Percentiles rank a stretch among this genome's conserved stretches.
Evolutionary conservation across 352 stramenopile genomes (phyloP).

Genomic region (Bremia lactucae): DNA sequence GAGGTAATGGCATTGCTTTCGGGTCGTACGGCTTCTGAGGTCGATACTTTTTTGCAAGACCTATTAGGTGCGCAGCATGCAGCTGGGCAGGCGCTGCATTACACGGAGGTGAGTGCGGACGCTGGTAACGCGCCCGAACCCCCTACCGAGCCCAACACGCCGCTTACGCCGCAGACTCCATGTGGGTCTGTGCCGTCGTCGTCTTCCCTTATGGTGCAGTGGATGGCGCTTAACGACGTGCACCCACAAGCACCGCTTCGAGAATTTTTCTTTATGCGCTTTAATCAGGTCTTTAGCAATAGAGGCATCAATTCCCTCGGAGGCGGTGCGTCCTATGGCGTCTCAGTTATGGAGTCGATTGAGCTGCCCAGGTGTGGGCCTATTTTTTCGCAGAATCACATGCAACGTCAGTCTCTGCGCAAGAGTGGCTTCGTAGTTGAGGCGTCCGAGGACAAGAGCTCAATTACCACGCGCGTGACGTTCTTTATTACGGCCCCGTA

Average conservation of each 20-base stretch:
- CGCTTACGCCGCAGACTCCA: constrained; percentile 15
- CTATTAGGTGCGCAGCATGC: constrained; percentile 46
- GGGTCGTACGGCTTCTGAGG: constrained; percentile 28
- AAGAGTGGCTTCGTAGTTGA: constrained; percentile 75
- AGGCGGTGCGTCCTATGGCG: constrained; percentile 41
- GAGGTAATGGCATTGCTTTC: constrained; percentile 59
- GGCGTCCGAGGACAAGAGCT: constrained; percentile 41
- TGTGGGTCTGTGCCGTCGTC: constrained; percentile 12
- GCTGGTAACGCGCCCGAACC: constrained; percentile 18
- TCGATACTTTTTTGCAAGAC: constrained; percentile 43
- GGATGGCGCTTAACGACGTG: constrained; percentile 58
- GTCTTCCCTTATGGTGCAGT: constrained; percentile 46
- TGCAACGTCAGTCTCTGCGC: constrained; percentile 32
- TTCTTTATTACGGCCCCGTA: constrained; percentile 59
- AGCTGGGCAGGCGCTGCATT: constrained; percentile 46
- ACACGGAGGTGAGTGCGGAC: constrained; percentile 27
- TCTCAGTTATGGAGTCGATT: constrained; percentile 56
- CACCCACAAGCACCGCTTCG: constrained; percentile 40
- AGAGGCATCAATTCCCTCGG: constrained; percentile 15
- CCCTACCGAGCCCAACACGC: constrained; percentile 11
- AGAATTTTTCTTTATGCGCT: constrained; percentile 78
- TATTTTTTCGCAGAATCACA: constrained; percentile 37
- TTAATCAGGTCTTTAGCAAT: constrained; percentile 45
- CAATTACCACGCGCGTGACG: constrained; percentile 52
- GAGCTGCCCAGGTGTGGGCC: constrained; percentile 42